Percentiles rank a stretch among this genome's conserved stretches.
Conservation (phyloP, 805 yeast genomes). For the Grigorovia jiainica region DNA sequence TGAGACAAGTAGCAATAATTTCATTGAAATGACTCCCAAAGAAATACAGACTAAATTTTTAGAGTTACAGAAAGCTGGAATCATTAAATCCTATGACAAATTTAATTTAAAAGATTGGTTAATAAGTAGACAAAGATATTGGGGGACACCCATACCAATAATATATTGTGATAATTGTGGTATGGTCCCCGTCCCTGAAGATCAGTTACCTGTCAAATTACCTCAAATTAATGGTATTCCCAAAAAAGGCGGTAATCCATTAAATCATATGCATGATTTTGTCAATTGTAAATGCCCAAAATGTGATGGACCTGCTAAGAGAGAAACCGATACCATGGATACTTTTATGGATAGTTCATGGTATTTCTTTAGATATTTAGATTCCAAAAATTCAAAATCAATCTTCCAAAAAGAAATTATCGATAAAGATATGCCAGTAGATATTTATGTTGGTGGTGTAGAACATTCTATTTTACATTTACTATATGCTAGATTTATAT, state of each 20-base stretch:
- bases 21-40: too few relatives aligned
- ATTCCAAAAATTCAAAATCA: slow-evolving; percentile 46
- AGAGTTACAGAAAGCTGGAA: slow-evolving; percentile 29
- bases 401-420: slow-evolving; percentile 50
- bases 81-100: slow-evolving; percentile 44
- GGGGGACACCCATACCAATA: slow-evolving; percentile 99
- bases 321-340: slow-evolving; percentile 98
- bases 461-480: slow-evolving; percentile 95
- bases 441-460: slow-evolving; percentile 86
- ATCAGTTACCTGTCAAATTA: slow-evolving; percentile 70
- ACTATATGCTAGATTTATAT: slow-evolving; percentile 73
- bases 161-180: slow-evolving; percentile 84
- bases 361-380: slow-evolving; percentile 83
- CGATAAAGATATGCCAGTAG: slow-evolving; percentile 62
- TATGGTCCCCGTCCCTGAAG: slow-evolving; percentile 82
- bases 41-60: too few relatives aligned
- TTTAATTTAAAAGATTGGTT: slow-evolving; percentile 86
- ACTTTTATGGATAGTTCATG: slow-evolving; percentile 97
- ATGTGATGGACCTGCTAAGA: slow-evolving; percentile 60
- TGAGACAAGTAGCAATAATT: too few relatives aligned
- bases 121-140: slow-evolving; percentile 85
- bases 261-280: slow-evolving; percentile 58
- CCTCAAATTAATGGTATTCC: slow-evolving; percentile 48
- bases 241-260: slow-evolving; percentile 54
- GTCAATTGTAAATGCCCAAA: slow-evolving; percentile 70